A percentile compares a stretch with the other conserved stretches of the same genome.
Conservation (phyloP, 2,329 filamentous ascomycete species). For the Paracoccidioides brasiliensis region DNA sequence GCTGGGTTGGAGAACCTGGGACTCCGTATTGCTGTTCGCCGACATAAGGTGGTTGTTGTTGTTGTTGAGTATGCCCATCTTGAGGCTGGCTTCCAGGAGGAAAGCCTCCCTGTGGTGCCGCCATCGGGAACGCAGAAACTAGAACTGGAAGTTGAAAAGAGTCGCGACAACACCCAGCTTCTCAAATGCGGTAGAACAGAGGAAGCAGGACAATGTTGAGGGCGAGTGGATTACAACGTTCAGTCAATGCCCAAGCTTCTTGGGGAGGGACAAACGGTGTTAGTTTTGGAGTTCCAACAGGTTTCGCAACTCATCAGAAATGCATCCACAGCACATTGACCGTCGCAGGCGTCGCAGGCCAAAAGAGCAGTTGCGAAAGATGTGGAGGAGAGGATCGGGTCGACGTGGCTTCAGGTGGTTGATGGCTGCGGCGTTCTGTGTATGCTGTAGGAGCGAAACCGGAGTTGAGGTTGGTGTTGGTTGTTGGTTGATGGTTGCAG, state of each 20-base stretch:
- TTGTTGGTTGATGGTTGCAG: slow-evolving; percentile 1
- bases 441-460: background rate
- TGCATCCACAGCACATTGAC: background rate
- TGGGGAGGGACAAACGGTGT: background rate
- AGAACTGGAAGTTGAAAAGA: background rate
- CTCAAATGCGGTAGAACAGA: background rate
- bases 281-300: background rate
- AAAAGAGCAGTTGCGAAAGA: background rate
- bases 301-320: background rate
- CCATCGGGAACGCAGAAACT: slow-evolving; percentile 24
- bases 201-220: background rate
- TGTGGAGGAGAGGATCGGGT: background rate
- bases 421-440: background rate
- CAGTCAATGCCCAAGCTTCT: background rate
- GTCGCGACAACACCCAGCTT: background rate
- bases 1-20: slow-evolving; percentile 21
- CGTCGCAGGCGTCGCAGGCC: background rate
- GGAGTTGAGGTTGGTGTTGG: background rate
- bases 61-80: slow-evolving; percentile 37
- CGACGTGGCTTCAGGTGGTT: background rate
- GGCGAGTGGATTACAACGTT: background rate
- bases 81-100: slow-evolving; percentile 29
- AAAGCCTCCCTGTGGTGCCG: slow-evolving; percentile 40
- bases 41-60: slow-evolving; percentile 28
- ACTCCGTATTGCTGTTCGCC: slow-evolving; percentile 20